phyloP scores from a whole-genome alignment of 2,329 filamentous ascomycete species.

The Cladosporium sp. region DNA sequence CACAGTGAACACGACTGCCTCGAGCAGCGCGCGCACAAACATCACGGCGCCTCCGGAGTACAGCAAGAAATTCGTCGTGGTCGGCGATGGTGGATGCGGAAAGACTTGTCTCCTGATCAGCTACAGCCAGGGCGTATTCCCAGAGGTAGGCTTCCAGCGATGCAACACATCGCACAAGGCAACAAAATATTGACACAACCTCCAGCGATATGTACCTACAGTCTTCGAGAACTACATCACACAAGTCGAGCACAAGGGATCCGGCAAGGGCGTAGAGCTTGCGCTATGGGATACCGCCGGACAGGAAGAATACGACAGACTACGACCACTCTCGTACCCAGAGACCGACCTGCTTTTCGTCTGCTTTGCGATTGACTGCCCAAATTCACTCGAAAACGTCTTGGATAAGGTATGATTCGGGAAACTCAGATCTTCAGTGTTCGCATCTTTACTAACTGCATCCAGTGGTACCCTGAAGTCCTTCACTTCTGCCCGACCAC shows the following conservation, averaged over 20 bases:
- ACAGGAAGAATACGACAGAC: constrained; percentile 95
- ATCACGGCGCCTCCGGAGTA: constrained; percentile 87
- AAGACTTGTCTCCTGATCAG: constrained; percentile 98
- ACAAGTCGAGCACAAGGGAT: constrained; percentile 80
- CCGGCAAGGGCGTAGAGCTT: constrained; percentile 91
- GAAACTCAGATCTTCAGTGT: background rate
- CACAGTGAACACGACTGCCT: constrained; percentile 30
- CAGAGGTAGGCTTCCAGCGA: constrained; percentile 66
- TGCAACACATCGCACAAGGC: background rate
- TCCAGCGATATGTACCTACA: constrained; percentile 97
- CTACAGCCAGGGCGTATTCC: constrained; percentile 98
- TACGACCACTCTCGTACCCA: constrained; percentile 92
- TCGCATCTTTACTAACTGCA: constrained; percentile 13
- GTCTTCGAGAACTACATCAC: constrained; percentile 99
- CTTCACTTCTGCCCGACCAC: constrained; percentile 98
- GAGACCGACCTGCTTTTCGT: constrained; percentile 98
- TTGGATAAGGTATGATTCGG: constrained; percentile 79
- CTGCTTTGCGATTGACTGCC: constrained; percentile 98
- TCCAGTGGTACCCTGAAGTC: constrained; percentile 96
- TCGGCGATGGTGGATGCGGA: constrained; percentile 94
- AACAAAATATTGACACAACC: constrained; percentile 16
- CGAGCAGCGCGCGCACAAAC: constrained; percentile 69
- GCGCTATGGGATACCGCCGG: constrained; percentile 98
- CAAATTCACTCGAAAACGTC: constrained; percentile 95
- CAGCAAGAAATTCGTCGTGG: constrained; percentile 99